Percentiles rank a stretch among this genome's conserved stretches.
Evolutionary conservation across 352 stramenopile species (phyloP).

Genomic region (Peronosclerospora sorghi): DNA sequence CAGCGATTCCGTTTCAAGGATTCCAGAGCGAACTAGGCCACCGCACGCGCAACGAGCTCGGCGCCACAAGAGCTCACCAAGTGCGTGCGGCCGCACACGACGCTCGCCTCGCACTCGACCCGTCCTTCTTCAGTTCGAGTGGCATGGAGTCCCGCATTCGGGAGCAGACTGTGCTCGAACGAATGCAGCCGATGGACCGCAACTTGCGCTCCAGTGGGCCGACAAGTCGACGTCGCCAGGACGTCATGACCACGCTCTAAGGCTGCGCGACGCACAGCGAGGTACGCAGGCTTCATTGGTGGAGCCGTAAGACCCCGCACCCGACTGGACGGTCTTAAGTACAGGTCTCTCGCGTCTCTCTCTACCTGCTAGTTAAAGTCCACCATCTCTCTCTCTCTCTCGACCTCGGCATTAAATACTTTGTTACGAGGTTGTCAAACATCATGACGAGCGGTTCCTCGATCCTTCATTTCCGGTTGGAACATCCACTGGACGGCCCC

Average conservation of each 20-base stretch:
- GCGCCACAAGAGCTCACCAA: constrained; percentile 32
- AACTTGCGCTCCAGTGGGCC: constrained; percentile 16
- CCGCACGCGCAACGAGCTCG: constrained; percentile 3
- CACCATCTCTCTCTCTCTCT: too few species aligned
- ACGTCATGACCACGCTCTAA: constrained; percentile 13
- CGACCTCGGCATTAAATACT: too few species aligned
- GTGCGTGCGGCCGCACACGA: constrained; percentile 30
- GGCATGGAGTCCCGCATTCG: constrained; percentile 43
- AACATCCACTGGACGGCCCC: too few species aligned
- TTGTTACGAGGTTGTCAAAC: too few species aligned
- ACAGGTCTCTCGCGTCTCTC: too few species aligned
- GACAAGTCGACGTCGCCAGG: constrained; percentile 1
- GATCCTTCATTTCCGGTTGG: too few species aligned
- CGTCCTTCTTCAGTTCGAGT: constrained; percentile 37
- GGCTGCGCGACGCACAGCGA: constrained; percentile 25
- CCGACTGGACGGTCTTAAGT: constrained; percentile 31
- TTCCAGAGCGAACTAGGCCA: too few species aligned
- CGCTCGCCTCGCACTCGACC: constrained; percentile 50
- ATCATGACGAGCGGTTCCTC: too few species aligned
- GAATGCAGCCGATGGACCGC: constrained; percentile 23
- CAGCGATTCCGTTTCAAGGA: too few species aligned
- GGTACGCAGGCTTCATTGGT: constrained; percentile 28
- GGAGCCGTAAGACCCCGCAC: constrained; percentile 33
- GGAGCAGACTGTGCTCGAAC: constrained; percentile 39
- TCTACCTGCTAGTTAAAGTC: too few species aligned